These are phyloP conservation scores for Phytophthora meadii DNA, from an alignment of 352 stramenopile genomes.

Conservation along the genomic window DNA sequence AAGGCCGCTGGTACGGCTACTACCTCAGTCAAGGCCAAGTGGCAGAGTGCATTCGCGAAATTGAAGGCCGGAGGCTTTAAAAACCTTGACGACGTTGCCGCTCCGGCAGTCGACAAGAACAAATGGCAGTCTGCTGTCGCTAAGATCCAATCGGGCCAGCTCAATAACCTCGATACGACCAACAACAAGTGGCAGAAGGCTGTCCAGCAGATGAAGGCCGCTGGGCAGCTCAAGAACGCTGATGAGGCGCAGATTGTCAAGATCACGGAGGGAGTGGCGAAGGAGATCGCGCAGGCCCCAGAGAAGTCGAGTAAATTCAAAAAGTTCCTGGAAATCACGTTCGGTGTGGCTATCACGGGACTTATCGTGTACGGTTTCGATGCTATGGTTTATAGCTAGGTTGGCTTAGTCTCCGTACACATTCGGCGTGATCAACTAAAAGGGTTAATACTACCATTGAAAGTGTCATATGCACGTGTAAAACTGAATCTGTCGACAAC, in stretches of 20 bases:
- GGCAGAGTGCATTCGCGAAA: background rate
- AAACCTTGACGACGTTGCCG: background rate
- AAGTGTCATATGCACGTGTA: no score
- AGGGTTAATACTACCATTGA: no score
- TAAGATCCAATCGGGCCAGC: conserved; percentile 1
- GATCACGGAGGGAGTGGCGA: conserved; percentile 7
- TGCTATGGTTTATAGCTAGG: background rate
- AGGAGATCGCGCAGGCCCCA: conserved; percentile 7
- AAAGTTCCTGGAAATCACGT: conserved; percentile 11
- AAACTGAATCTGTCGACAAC: no score
- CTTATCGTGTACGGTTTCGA: conserved; percentile 8
- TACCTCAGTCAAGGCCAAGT: background rate
- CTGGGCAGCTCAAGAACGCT: conserved; percentile 2
- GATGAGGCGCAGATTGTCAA: conserved; percentile 10
- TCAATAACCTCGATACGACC: background rate
- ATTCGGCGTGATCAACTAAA: no score
- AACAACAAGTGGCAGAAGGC: conserved; percentile 7
- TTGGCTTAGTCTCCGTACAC: no score
- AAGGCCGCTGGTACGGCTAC: background rate
- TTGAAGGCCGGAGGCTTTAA: background rate
- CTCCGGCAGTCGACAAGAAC: background rate
- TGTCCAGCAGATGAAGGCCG: conserved; percentile 2
- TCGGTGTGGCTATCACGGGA: background rate
- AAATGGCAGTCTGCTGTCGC: conserved; percentile 3
- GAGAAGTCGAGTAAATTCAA: conserved; percentile 12